Conservation (phyloP, 805 yeast species). For the Kazachstania bromeliacearum region DNA sequence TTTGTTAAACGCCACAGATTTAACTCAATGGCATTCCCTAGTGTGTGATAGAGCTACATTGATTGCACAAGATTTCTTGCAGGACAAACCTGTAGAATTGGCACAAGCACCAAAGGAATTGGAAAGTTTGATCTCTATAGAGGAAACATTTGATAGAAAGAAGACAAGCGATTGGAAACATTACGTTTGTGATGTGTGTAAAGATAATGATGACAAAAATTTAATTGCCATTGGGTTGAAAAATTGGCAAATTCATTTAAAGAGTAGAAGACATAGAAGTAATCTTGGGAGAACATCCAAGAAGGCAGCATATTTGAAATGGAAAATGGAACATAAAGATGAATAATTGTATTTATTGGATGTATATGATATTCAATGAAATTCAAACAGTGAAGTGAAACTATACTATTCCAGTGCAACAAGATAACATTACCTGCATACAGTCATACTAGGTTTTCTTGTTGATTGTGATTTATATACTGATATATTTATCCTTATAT, state of each 20-base stretch:
- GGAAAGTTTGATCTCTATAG: slow-evolving; percentile 20
- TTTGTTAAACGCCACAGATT: slow-evolving; percentile 68
- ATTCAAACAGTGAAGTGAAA: too few relatives aligned
- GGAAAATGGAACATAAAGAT: slow-evolving; percentile 15
- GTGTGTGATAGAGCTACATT: slow-evolving; percentile 49
- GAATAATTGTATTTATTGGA: too few relatives aligned
- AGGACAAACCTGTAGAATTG: slow-evolving; percentile 8
- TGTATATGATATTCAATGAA: too few relatives aligned
- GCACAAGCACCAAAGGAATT: slow-evolving; percentile 34
- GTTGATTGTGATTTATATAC: too few relatives aligned
- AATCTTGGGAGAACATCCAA: slow-evolving; percentile 38
- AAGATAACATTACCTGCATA: too few relatives aligned
- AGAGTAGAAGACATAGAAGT: slow-evolving; percentile 60
- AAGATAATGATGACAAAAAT: slow-evolving; percentile 42
- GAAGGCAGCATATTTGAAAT: slow-evolving; percentile 46
- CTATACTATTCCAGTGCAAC: too few relatives aligned
- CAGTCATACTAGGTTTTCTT: too few relatives aligned
- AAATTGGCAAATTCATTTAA: slow-evolving; percentile 58
- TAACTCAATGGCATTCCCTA: slow-evolving; percentile 45
- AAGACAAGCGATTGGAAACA: slow-evolving; percentile 48
- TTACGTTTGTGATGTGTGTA: slow-evolving; percentile 56
- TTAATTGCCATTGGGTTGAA: slow-evolving; percentile 64
- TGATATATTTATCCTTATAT: too few relatives aligned
- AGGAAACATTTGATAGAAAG: slow-evolving; percentile 5
- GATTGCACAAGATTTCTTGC: slow-evolving; percentile 38